phyloP scores from a whole-genome alignment of 164 flowering plant genomes.

The Piper longum region DNA sequence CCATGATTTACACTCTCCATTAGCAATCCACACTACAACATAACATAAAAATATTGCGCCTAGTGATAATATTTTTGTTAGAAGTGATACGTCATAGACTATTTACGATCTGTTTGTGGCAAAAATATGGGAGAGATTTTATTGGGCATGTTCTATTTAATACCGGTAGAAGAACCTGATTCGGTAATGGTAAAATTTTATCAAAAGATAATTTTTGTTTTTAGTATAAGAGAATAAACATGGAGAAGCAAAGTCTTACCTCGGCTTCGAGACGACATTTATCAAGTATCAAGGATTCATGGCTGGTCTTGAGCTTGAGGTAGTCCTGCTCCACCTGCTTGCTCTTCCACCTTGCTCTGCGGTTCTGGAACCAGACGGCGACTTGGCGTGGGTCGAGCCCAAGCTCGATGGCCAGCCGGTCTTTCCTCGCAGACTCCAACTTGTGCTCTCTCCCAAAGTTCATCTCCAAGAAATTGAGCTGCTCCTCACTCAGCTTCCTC shows the following conservation, averaged over 20 bases:
- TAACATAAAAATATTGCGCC: not conserved
- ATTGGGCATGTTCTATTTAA: no score
- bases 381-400: conserved; percentile 68
- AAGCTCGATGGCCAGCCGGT: conserved; percentile 42
- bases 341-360: conserved; percentile 64
- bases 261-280: no score
- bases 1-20: not conserved
- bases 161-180: no score
- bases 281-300: conserved; percentile 15
- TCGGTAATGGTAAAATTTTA: no score
- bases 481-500: conserved; percentile 50
- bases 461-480: conserved; percentile 32
- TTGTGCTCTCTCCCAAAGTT: conserved; percentile 51
- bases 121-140: not conserved
- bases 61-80: no score
- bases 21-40: no score
- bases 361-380: conserved; percentile 75
- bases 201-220: no score
- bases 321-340: conserved; percentile 62
- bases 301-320: conserved; percentile 23
- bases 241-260: not conserved
- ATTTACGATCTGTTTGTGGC: not conserved
- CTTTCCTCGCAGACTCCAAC: conserved; percentile 55
- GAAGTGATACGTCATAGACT: not conserved
- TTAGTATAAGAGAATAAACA: not conserved